Percentiles rank a stretch among this genome's conserved stretches.
These are phyloP conservation scores for Fusarium agapanthi DNA, from an alignment of 2,329 filamentous ascomycete species.

Conservation along the genomic window DNA sequence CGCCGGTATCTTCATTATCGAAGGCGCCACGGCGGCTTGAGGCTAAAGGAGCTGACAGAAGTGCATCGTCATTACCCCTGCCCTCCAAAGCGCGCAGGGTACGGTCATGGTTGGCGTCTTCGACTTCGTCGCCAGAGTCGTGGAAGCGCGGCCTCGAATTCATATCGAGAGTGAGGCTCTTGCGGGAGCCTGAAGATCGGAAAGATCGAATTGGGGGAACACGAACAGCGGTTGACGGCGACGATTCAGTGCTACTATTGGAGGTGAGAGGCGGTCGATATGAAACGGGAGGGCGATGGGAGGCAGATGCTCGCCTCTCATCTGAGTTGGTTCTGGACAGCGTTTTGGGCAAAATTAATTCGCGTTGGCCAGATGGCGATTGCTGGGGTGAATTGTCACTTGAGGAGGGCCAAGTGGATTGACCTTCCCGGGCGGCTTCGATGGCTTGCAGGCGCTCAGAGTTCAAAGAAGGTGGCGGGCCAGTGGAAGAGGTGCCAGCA, in stretches of 20 bases:
- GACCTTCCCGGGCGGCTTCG: slow-evolving; percentile 39
- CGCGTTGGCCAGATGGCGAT: slow-evolving; percentile 53
- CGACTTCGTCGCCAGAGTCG: slow-evolving; percentile 54
- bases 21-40: slow-evolving; percentile 47
- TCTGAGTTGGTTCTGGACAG: slow-evolving; percentile 53
- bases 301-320: slow-evolving; percentile 56
- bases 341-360: slow-evolving; percentile 57
- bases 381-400: slow-evolving; percentile 35
- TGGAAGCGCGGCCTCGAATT: slow-evolving; percentile 55
- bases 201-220: slow-evolving; percentile 66
- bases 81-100: slow-evolving; percentile 63
- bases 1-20: slow-evolving; percentile 63
- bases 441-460: slow-evolving; percentile 47
- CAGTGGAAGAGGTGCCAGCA: slow-evolving; percentile 45
- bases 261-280: slow-evolving; percentile 54
- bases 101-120: slow-evolving; percentile 58
- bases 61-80: slow-evolving; percentile 37
- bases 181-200: slow-evolving; percentile 65
- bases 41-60: slow-evolving; percentile 53
- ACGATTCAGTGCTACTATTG: slow-evolving; percentile 43
- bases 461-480: slow-evolving; percentile 45
- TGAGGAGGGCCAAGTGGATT: slow-evolving; percentile 27
- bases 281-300: slow-evolving; percentile 58
- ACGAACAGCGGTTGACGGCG: slow-evolving; percentile 48
- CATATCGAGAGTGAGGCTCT: slow-evolving; percentile 64